phyloP scores from a whole-genome alignment of 2,329 filamentous ascomycete species.

The Cryphonectria carpinicola region DNA sequence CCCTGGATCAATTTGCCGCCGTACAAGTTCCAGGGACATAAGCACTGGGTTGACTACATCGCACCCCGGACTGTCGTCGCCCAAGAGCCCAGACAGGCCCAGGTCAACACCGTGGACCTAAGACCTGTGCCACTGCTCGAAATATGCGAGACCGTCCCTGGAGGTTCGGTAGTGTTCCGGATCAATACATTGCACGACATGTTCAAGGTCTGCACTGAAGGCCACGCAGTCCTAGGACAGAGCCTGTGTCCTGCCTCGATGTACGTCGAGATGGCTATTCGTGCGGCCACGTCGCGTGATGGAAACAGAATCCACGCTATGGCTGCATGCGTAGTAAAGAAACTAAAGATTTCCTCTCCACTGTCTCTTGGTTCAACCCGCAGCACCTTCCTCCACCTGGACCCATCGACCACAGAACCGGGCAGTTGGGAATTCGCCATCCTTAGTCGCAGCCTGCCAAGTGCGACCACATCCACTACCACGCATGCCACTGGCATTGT shows the following conservation, averaged over 20 bases:
- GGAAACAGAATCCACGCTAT: background rate
- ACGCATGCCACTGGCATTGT: slow-evolving; percentile 13
- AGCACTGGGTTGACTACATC: slow-evolving; percentile 32
- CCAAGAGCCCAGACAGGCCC: slow-evolving; percentile 11
- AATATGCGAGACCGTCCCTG: background rate
- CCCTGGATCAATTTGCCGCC: slow-evolving; percentile 32
- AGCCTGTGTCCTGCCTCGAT: slow-evolving; percentile 36
- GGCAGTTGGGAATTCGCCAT: slow-evolving; percentile 13
- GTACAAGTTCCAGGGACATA: slow-evolving; percentile 37
- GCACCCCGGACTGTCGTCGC: background rate
- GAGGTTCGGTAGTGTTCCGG: background rate
- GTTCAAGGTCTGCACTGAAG: slow-evolving; percentile 30
- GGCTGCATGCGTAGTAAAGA: background rate
- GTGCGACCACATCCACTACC: background rate
- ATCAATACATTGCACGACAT: slow-evolving; percentile 30
- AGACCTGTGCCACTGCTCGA: slow-evolving; percentile 5
- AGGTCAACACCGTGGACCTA: slow-evolving; percentile 8
- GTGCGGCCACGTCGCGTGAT: slow-evolving; percentile 23
- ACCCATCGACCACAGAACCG: background rate
- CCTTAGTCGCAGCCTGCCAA: slow-evolving; percentile 1
- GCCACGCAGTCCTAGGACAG: slow-evolving; percentile 35
- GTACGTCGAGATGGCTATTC: slow-evolving; percentile 35
- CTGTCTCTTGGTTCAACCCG: background rate
- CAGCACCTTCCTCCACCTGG: background rate
- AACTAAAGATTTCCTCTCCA: slow-evolving; percentile 5